A percentile compares a stretch with the other conserved stretches of the same genome.
Evolutionary conservation across 129 eudicot genomes (phyloP).

Genomic region (Dittrichia graveolens): DNA sequence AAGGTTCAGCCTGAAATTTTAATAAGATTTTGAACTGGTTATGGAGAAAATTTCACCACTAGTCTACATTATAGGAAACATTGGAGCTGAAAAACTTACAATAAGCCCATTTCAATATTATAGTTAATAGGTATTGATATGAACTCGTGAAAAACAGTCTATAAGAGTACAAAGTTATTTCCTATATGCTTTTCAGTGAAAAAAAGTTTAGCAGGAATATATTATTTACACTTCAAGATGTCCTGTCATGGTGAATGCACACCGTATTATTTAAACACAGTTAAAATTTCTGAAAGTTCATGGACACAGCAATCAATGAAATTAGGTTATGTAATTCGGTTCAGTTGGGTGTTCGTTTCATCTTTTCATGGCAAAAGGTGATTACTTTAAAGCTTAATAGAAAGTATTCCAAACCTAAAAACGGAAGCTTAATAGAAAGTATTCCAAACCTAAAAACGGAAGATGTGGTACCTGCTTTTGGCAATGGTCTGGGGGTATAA

Average conservation of each 20-base stretch:
- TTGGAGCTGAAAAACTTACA: not conserved
- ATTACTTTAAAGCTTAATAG: not conserved
- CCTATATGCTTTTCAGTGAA: not conserved
- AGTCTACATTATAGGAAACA: not conserved
- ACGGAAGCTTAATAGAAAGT: not conserved
- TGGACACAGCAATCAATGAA: not conserved
- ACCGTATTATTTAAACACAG: not conserved
- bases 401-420: not conserved
- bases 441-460: too few species aligned
- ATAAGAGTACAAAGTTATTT: not conserved
- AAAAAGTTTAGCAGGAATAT: not conserved
- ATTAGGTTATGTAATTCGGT: not conserved
- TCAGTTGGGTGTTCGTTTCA: not conserved
- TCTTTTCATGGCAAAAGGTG: not conserved
- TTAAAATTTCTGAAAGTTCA: slow-evolving; percentile 1
- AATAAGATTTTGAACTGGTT: not conserved
- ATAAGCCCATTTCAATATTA: too few species aligned
- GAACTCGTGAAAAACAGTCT: too few species aligned
- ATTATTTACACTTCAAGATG: slow-evolving; percentile 14
- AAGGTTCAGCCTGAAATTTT: not conserved
- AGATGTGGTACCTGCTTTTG: too few species aligned
- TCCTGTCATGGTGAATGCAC: not conserved
- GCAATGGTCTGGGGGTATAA: too few species aligned
- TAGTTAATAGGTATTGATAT: too few species aligned
- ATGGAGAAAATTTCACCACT: slow-evolving; percentile 5